Evolutionary conservation across 192 early-diverging fungal species (phyloP), one percentile per base, ranked within the genome.

Genomic region (Backusella luteola): DNA sequence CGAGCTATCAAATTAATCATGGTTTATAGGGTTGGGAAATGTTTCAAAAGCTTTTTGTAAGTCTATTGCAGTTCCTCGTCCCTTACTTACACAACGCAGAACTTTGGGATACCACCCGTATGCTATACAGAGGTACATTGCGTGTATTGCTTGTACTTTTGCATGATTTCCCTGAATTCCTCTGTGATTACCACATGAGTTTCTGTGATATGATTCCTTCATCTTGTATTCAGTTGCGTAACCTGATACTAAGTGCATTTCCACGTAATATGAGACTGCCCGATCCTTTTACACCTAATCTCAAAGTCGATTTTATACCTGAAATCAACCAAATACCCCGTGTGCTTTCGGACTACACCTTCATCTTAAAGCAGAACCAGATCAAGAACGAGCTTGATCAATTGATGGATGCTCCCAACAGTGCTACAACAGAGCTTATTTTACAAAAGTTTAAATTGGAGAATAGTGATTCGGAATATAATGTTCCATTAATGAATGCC

Each of bases 81-180:
- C 98, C 98, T 35, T 95, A 94, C 79, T 84, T 98, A 72, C 80
- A 84, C 23, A 84, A 88, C 56, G 85, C 84, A 32, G 90, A 93
- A 76, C 79, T 93, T 46, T 90, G 87, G 34, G 90, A 93, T 34
- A 91, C 93, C 6, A 88, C 90, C 17, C 92, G 95, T 52, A 81
- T 94, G 69, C 86, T 98, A 29, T 99, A 99, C 87, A 88, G 89
- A 73, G 96, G 95, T 6, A 93, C 94, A 8, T 86, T 99, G 15
- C 90, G 97, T 34, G 92, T 99, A 35, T 80, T 99, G 34, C 85
- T 99, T n/a, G 92, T 99, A 4, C 80, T 99, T 8, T 81, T 98
- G 68, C 97, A 98, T 80, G 98, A 99, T 79, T 98, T 96, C 81
- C 98, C 98, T 17, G 98, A 99, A 84, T 99, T 98, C 83, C 85